Evolutionary conservation across 2,329 filamentous ascomycete genomes (phyloP).

Genomic region (Cordyceps militaris): DNA sequence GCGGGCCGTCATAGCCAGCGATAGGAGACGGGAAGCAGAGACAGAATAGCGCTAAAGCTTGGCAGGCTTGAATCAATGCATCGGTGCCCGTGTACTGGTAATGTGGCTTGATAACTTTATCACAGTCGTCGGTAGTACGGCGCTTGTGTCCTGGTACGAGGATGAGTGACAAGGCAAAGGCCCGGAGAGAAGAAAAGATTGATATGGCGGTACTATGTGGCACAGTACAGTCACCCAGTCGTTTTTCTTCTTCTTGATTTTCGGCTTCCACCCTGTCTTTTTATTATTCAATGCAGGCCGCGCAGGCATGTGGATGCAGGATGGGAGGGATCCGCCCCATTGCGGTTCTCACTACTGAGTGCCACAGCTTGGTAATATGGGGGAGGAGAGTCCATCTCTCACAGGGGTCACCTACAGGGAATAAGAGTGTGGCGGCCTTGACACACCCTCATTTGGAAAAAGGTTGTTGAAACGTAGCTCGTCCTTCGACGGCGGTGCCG

Average conservation of each 20-base stretch:
- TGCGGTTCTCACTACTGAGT: not conserved
- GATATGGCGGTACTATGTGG: not conserved
- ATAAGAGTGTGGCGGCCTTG: not conserved
- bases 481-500: not conserved
- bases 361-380: not conserved
- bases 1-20: conserved; percentile 7
- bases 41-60: conserved; percentile 4
- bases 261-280: not conserved
- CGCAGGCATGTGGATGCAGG: not conserved
- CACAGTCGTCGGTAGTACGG: not conserved
- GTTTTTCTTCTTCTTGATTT: not conserved
- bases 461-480: not conserved
- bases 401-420: conserved; percentile 2
- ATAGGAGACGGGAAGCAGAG: not conserved
- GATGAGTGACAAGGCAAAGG: not conserved
- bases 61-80: conserved; percentile 8
- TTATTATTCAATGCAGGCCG: conserved; percentile 3
- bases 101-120: conserved; percentile 2
- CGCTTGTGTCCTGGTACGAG: not conserved
- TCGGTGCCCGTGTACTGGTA: not conserved
- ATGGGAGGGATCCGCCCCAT: not conserved
- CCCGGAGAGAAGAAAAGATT: not conserved
- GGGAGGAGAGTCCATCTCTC: not conserved
- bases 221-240: not conserved
- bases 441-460: conserved; percentile 5